Evolutionary conservation across 2,329 filamentous ascomycete species (phyloP).

Genomic region (Pestalotiopsis sp.): DNA sequence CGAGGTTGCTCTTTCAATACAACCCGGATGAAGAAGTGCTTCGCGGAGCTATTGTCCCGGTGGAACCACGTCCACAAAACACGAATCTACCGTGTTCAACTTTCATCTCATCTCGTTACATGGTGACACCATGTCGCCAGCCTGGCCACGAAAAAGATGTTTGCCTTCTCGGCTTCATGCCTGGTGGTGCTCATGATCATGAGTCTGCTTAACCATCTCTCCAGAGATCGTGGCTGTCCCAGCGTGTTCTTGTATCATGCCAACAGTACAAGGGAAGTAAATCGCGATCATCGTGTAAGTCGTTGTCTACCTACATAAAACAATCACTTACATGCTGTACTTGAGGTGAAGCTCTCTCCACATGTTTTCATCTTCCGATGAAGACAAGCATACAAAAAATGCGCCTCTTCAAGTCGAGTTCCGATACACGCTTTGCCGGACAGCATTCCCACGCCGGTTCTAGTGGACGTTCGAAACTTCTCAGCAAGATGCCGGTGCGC

Average conservation of each 20-base stretch:
- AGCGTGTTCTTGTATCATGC: background rate
- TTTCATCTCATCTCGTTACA: background rate
- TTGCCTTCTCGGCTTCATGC: background rate
- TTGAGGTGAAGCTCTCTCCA: background rate
- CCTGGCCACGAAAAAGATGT: background rate
- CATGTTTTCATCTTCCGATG: background rate
- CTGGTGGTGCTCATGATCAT: background rate
- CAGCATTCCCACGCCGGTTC: background rate
- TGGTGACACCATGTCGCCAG: background rate
- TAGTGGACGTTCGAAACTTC: background rate
- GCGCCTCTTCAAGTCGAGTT: background rate
- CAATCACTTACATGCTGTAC: background rate
- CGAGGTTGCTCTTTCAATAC: background rate
- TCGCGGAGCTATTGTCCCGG: background rate
- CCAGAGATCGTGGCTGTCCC: background rate
- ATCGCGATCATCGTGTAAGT: background rate
- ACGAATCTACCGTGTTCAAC: background rate
- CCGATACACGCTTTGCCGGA: background rate
- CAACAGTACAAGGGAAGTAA: background rate
- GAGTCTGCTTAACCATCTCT: background rate
- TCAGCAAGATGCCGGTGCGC: slow-evolving; percentile 19
- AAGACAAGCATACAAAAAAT: background rate
- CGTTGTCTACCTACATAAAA: background rate
- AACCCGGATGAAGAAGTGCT: background rate
- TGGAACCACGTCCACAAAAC: background rate